phyloP scores from a whole-genome alignment of 2,329 filamentous ascomycete species.

The Fusarium sp. region DNA sequence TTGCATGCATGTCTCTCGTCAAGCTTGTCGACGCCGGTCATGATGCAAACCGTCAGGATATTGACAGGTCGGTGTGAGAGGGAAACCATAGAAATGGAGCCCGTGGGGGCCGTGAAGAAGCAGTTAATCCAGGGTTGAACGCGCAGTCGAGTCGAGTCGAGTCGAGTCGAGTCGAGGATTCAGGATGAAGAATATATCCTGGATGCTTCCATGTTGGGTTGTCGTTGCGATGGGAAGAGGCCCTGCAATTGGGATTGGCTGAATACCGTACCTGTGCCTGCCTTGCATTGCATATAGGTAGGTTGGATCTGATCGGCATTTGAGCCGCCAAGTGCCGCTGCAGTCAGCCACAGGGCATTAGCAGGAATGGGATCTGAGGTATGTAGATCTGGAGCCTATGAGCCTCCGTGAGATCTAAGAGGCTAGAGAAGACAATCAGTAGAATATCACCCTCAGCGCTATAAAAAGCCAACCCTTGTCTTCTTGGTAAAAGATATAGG shows the following conservation, averaged over 20 bases:
- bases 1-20: slow-evolving; percentile 7
- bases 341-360: slow-evolving; percentile 5
- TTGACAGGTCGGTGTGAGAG: slow-evolving; percentile 21
- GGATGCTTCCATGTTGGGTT: slow-evolving; percentile 16
- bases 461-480: too few species aligned
- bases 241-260: slow-evolving; percentile 32
- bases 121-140: not conserved
- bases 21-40: slow-evolving; percentile 6
- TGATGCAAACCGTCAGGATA: slow-evolving; percentile 5
- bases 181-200: slow-evolving; percentile 11
- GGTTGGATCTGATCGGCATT: slow-evolving; percentile 27
- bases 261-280: not conserved
- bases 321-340: slow-evolving; percentile 37
- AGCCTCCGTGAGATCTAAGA: not conserved
- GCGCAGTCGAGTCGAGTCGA: not conserved
- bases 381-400: not conserved
- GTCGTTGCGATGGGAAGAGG: slow-evolving; percentile 18
- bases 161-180: not conserved
- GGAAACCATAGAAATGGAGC: slow-evolving; percentile 18
- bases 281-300: slow-evolving; percentile 20
- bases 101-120: slow-evolving; percentile 16
- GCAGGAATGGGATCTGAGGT: not conserved
- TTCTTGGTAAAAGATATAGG: too few species aligned
- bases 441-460: too few species aligned
- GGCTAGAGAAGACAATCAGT: not conserved